Evolutionary conservation across 2,329 filamentous ascomycete species (phyloP).

Genomic region (Fusarium napiforme): DNA sequence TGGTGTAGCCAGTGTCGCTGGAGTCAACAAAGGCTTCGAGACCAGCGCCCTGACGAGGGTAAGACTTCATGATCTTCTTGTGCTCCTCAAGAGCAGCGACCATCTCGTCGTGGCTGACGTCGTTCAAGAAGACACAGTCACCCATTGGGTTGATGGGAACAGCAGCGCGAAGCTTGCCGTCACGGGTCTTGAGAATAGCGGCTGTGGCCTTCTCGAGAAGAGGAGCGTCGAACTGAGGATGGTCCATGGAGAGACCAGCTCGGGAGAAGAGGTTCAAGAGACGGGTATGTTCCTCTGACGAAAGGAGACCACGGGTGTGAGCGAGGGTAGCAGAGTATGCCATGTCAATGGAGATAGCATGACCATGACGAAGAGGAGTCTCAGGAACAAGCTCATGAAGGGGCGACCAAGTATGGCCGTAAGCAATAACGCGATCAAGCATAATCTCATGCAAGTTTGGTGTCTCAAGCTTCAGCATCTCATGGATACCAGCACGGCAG

Average conservation of each 20-base stretch:
- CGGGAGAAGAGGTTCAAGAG: slow-evolving; percentile 75
- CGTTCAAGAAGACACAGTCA: slow-evolving; percentile 74
- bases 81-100: slow-evolving; percentile 68
- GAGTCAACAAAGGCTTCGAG: slow-evolving; percentile 76
- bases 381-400: slow-evolving; percentile 76
- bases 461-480: slow-evolving; percentile 79
- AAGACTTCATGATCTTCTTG: slow-evolving; percentile 71
- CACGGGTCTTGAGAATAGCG: slow-evolving; percentile 77
- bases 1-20: slow-evolving; percentile 71
- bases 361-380: slow-evolving; percentile 75
- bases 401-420: slow-evolving; percentile 80
- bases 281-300: slow-evolving; percentile 68
- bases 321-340: slow-evolving; percentile 78
- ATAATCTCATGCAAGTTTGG: slow-evolving; percentile 80
- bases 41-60: slow-evolving; percentile 71
- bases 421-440: slow-evolving; percentile 77
- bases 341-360: slow-evolving; percentile 82
- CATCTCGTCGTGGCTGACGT: slow-evolving; percentile 71
- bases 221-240: slow-evolving; percentile 72
- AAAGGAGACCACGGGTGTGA: slow-evolving; percentile 69
- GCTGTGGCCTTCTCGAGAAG: slow-evolving; percentile 73
- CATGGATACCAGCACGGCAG: slow-evolving; percentile 74
- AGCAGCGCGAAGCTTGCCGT: slow-evolving; percentile 74
- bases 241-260: slow-evolving; percentile 77
- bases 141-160: slow-evolving; percentile 74